These are phyloP conservation scores for Aspergillus texensis DNA, from an alignment of 2,329 filamentous ascomycete species.

Conservation along the genomic window DNA sequence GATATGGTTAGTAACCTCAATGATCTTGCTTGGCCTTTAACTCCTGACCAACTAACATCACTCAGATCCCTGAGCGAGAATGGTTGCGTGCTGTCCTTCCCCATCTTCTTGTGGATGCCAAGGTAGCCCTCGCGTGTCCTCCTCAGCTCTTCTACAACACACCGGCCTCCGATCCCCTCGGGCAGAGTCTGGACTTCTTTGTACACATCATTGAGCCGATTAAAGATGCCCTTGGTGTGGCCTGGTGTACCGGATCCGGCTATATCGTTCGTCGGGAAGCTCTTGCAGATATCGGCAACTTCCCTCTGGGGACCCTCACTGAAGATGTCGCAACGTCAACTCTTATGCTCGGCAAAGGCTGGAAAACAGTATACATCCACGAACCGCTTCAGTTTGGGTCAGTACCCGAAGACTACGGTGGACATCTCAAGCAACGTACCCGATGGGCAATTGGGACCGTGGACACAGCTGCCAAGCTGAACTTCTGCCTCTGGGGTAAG, in stretches of 20 bases:
- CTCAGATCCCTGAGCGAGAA: slow-evolving; percentile 57
- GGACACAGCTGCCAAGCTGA: background rate
- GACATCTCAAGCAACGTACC: slow-evolving; percentile 40
- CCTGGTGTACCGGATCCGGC: slow-evolving; percentile 62
- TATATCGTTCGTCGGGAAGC: slow-evolving; percentile 63
- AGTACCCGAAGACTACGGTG: slow-evolving; percentile 40
- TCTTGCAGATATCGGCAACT: slow-evolving; percentile 63
- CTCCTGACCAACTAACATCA: background rate
- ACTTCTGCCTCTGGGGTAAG: background rate
- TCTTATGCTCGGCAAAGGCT: slow-evolving; percentile 61
- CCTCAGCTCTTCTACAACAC: slow-evolving; percentile 67
- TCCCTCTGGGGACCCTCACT: slow-evolving; percentile 61
- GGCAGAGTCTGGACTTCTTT: slow-evolving; percentile 62
- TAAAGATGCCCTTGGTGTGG: slow-evolving; percentile 47
- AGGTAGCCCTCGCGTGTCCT: slow-evolving; percentile 59
- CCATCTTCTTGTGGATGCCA: slow-evolving; percentile 59
- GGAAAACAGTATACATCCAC: slow-evolving; percentile 63
- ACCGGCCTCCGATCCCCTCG: slow-evolving; percentile 60
- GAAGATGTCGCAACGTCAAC: slow-evolving; percentile 65
- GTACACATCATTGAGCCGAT: slow-evolving; percentile 55
- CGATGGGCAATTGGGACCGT: slow-evolving; percentile 34
- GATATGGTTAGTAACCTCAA: slow-evolving; percentile 54
- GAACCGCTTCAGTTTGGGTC: slow-evolving; percentile 64
- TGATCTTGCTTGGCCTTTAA: background rate
- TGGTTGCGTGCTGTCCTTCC: slow-evolving; percentile 64